Evolutionary conservation across 2,329 filamentous ascomycete species (phyloP).

Genomic region (Neurospora crassa): DNA sequence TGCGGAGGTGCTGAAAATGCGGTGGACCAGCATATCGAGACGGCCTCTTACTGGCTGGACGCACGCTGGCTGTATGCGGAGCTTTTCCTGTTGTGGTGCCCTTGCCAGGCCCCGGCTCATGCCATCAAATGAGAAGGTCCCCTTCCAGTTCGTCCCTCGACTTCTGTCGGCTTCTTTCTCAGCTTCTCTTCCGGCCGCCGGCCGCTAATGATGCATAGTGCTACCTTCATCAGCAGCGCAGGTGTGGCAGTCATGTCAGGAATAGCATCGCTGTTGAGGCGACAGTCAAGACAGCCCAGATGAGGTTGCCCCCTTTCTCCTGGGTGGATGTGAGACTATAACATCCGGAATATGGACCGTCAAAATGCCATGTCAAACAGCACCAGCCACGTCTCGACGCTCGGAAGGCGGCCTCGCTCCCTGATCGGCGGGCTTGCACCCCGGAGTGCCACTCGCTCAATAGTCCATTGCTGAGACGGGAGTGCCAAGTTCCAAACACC

Average conservation of each 20-base stretch:
- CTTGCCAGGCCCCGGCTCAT: conserved; percentile 10
- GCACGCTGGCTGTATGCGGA: neutral
- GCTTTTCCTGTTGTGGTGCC: conserved; percentile 9
- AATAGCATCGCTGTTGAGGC: neutral
- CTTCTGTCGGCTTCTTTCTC: conserved; percentile 19
- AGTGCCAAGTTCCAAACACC: neutral
- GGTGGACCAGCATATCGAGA: conserved; percentile 3
- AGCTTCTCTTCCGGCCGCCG: conserved; percentile 7
- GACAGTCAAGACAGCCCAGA: neutral
- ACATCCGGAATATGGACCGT: neutral
- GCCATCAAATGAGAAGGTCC: conserved; percentile 1
- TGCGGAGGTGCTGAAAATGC: conserved; percentile 5
- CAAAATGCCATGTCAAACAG: neutral
- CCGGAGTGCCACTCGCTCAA: neutral
- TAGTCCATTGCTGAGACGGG: neutral
- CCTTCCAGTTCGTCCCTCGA: conserved; percentile 11
- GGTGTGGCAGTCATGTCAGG: neutral
- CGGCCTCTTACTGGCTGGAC: conserved; percentile 10
- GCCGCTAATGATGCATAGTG: conserved; percentile 6
- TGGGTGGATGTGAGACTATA: neutral
- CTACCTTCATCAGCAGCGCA: conserved; percentile 1
- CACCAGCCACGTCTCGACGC: neutral
- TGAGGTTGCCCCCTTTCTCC: neutral
- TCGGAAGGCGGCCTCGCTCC: neutral
- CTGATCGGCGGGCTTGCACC: neutral